phyloP scores from a whole-genome alignment of 1,284 basidiomycete species.

The Cutaneotrichosporon sp. region DNA sequence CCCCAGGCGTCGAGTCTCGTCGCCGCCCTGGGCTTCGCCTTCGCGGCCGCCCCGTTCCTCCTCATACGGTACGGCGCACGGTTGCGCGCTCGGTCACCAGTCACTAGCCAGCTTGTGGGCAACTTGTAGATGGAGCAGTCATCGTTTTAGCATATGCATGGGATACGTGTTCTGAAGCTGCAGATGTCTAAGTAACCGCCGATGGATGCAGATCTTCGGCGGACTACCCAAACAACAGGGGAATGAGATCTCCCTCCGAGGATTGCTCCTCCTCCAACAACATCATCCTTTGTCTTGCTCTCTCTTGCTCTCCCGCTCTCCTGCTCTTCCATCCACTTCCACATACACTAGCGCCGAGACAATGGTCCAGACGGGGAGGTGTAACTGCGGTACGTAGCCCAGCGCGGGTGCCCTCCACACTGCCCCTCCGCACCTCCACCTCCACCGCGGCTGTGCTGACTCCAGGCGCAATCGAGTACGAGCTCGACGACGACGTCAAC shows the following conservation, averaged over 20 bases:
- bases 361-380: constrained; percentile 1
- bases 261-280: neutral
- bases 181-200: neutral
- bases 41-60: constrained; percentile 45
- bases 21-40: constrained; percentile 41
- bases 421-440: neutral
- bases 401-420: no score
- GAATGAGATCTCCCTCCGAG: neutral
- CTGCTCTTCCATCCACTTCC: neutral
- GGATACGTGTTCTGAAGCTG: neutral
- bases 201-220: neutral
- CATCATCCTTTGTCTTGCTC: no score
- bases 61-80: constrained; percentile 46
- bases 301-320: no score
- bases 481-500: constrained; percentile 20
- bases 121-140: constrained; percentile 1
- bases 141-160: neutral
- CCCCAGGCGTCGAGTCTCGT: constrained; percentile 46
- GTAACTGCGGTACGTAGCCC: constrained; percentile 3
- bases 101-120: constrained; percentile 8
- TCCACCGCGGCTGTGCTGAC: neutral
- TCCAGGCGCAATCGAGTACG: constrained; percentile 14
- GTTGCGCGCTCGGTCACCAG: constrained; percentile 33
- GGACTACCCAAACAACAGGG: constrained; percentile 1
- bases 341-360: neutral